Conservation (phyloP, 2,329 filamentous ascomycete genomes). For the Xylariales sp. region DNA sequence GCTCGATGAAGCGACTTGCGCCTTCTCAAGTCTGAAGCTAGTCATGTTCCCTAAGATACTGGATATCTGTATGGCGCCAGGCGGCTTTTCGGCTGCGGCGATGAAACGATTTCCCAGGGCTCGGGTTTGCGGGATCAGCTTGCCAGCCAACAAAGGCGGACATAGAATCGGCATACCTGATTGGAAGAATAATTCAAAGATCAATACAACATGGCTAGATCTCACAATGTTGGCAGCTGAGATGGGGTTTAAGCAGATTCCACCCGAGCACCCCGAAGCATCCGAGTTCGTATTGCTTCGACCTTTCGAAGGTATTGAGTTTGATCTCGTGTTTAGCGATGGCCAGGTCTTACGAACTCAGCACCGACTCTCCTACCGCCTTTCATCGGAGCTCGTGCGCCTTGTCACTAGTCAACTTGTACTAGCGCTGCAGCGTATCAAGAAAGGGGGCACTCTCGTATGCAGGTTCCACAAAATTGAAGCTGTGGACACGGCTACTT, state of each 20-base stretch:
- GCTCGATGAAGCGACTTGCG: constrained; percentile 30
- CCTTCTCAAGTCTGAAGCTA: constrained; percentile 18
- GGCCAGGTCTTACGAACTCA: constrained; percentile 26
- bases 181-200: background rate
- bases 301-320: constrained; percentile 16
- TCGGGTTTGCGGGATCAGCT: constrained; percentile 32
- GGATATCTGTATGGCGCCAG: constrained; percentile 53
- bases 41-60: constrained; percentile 31
- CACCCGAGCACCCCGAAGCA: constrained; percentile 27
- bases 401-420: constrained; percentile 18
- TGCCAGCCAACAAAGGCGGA: constrained; percentile 36
- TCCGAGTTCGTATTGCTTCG: constrained; percentile 24
- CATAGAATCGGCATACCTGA: constrained; percentile 29
- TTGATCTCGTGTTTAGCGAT: constrained; percentile 40
- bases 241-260: constrained; percentile 30
- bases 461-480: constrained; percentile 46
- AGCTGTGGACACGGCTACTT: constrained; percentile 28
- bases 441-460: constrained; percentile 44
- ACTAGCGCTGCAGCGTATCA: constrained; percentile 35
- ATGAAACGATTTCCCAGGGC: constrained; percentile 31
- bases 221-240: constrained; percentile 47
- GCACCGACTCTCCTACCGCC: constrained; percentile 14
- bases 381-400: constrained; percentile 15
- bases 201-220: constrained; percentile 33
- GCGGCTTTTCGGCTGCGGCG: constrained; percentile 40